Evolutionary conservation across 1,284 basidiomycete species (phyloP).

Genomic region (Tilletia walkeri): DNA sequence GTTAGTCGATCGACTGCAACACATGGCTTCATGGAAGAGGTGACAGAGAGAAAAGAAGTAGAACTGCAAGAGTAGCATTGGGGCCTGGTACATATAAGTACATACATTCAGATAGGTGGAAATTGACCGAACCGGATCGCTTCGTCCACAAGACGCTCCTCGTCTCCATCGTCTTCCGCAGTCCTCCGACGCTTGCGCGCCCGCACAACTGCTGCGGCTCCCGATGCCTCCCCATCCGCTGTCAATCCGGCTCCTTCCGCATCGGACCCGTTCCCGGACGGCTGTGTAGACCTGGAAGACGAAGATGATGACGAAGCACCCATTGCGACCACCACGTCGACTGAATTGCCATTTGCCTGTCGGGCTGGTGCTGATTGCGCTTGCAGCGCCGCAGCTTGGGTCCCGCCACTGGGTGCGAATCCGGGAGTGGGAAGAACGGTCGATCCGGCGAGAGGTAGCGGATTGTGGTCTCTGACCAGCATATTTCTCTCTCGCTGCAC

Average conservation of each 20-base stretch:
- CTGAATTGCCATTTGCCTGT: too few species aligned
- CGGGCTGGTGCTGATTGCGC: too few species aligned
- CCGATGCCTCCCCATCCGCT: neutral
- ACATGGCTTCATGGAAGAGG: too few species aligned
- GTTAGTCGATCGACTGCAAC: too few species aligned
- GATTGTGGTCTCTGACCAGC: neutral
- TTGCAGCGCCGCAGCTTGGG: neutral
- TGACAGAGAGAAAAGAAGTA: too few species aligned
- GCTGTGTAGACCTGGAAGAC: neutral
- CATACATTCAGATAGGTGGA: too few species aligned
- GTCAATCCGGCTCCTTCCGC: neutral
- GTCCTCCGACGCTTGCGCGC: neutral
- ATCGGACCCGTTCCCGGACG: too few species aligned
- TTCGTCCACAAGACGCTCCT: neutral
- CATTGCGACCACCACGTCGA: too few species aligned
- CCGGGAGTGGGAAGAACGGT: neutral
- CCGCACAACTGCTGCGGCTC: neutral
- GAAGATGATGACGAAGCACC: neutral
- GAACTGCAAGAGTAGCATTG: too few species aligned
- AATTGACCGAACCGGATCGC: neutral
- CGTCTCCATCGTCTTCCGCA: conserved; percentile 1
- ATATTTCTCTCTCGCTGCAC: neutral
- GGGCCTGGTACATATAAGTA: too few species aligned
- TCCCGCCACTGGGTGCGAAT: neutral
- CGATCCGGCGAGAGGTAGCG: too few species aligned